These are phyloP conservation scores for Zizania latifolia DNA, from an alignment of 176 grass and related monocot genomes.

Conservation along the genomic window DNA sequence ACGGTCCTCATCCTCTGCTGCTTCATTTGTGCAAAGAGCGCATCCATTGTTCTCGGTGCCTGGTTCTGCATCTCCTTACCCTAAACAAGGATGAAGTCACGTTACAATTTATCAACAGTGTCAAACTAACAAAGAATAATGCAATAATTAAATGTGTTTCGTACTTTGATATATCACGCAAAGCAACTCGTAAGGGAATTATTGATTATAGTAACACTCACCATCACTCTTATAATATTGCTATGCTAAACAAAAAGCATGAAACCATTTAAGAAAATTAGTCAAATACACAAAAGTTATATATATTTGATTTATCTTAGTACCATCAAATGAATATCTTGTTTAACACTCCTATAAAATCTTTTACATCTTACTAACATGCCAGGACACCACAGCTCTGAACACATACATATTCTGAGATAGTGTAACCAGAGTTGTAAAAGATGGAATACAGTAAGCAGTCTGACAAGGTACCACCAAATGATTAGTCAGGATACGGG, in stretches of 20 bases:
- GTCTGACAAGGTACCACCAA: no score
- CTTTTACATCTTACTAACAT: neutral
- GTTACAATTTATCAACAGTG: neutral
- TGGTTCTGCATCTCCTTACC: slow-evolving; percentile 40
- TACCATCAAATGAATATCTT: neutral
- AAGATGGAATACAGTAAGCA: no score
- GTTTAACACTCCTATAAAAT: neutral
- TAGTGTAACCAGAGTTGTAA: no score
- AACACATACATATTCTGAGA: neutral
- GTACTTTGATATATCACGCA: neutral
- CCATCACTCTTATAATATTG: neutral
- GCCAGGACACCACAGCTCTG: neutral
- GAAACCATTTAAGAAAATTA: neutral
- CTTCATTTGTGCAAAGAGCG: slow-evolving; percentile 75
- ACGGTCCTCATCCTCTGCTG: slow-evolving; percentile 41
- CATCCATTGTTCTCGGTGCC: slow-evolving; percentile 69
- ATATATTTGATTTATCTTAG: neutral
- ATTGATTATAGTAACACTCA: neutral
- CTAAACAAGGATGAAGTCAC: slow-evolving; percentile 4
- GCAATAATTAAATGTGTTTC: neutral
- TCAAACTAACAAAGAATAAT: neutral
- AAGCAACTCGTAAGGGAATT: neutral
- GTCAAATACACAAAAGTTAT: neutral
- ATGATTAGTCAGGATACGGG: no score
- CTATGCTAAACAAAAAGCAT: neutral